Evolutionary conservation across 192 early-diverging fungal species (phyloP), one percentile per base, ranked within the genome.

Genomic region (Coemansia sp.): DNA sequence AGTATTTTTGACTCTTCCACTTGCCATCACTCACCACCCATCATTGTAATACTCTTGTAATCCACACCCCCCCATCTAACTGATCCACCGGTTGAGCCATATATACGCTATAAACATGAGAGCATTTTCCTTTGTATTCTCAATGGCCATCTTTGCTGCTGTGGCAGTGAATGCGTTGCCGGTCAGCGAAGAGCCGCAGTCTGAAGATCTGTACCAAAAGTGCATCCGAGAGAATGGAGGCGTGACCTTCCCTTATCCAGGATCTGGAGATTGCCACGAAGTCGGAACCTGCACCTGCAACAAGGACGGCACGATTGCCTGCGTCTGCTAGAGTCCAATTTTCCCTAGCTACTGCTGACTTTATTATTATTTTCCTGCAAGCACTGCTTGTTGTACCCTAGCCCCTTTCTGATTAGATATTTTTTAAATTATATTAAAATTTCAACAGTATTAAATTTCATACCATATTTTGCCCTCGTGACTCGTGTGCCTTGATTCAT

Each of bases 221-320:
- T 83, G 81, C 42, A 72, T 83, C 37, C 44, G 25, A 11, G 70
- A 75, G 46, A 63, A 83, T 38, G 81, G 72, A 16, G 76, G 81
- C n/a, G 46, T 39, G 20, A 40, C 42, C 14, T 83, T 75, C 64
- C 76, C 76, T 12, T 77, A 78, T n/a, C 71, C 70, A 0, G 76
- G 76, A 5, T 60, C 72, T 0, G 76, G 76, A 58, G 76, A 83
- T 11, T 83, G 81, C 70, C 69, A 75, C 39, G 45, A 41, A 5
- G 5, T 79, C 10, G 81, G 81, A 2, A 50, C 42, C 10, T 83
- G 81, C 70, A 43, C 65, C 45, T 83, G 81, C 65, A 17, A 69
- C 58, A 40, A 41, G 5, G 65, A 79, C 16, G 81, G 81, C 1
- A 61, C 41, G 13, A 55, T 83, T 48, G 76, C 60, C 10, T 83